These are phyloP conservation scores for Ormosia semicastrata DNA, from an alignment of 306 rosid genomes.

Conservation along the genomic window DNA sequence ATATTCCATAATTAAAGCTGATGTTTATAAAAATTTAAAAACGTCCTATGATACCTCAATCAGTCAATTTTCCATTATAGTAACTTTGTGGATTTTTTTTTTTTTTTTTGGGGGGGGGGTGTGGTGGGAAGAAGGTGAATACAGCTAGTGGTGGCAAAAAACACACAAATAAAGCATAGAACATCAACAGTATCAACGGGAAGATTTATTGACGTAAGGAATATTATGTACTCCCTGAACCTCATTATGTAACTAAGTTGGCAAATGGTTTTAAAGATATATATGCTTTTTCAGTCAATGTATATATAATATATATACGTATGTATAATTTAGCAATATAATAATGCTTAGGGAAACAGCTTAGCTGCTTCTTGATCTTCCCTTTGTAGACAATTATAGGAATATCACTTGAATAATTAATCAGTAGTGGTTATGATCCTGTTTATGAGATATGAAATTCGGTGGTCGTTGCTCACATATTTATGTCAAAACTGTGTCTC, in stretches of 20 bases:
- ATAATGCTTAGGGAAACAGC: neutral
- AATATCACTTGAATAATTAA: neutral
- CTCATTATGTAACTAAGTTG: neutral
- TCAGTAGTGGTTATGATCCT: neutral
- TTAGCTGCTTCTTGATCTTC: neutral
- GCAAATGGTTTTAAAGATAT: neutral
- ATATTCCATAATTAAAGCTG: too few relatives aligned
- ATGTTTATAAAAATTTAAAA: too few relatives aligned
- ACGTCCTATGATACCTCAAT: too few relatives aligned
- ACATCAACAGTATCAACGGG: neutral
- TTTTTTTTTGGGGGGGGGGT: too few relatives aligned
- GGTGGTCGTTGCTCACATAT: neutral
- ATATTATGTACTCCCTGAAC: neutral
- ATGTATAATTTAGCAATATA: neutral
- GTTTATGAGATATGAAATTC: neutral
- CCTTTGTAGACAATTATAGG: neutral
- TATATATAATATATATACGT: neutral
- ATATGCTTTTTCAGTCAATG: neutral
- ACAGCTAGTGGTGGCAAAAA: neutral
- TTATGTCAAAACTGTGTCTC: neutral
- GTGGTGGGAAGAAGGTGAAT: too few relatives aligned
- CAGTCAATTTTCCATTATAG: too few relatives aligned
- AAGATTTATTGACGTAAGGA: constrained; percentile 17
- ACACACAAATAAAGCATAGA: neutral
- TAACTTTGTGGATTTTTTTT: too few relatives aligned